Percentiles rank a stretch among this genome's conserved stretches.
Evolutionary conservation across 2,329 filamentous ascomycete genomes (phyloP).

Genomic region (Verticillium alfalfae): DNA sequence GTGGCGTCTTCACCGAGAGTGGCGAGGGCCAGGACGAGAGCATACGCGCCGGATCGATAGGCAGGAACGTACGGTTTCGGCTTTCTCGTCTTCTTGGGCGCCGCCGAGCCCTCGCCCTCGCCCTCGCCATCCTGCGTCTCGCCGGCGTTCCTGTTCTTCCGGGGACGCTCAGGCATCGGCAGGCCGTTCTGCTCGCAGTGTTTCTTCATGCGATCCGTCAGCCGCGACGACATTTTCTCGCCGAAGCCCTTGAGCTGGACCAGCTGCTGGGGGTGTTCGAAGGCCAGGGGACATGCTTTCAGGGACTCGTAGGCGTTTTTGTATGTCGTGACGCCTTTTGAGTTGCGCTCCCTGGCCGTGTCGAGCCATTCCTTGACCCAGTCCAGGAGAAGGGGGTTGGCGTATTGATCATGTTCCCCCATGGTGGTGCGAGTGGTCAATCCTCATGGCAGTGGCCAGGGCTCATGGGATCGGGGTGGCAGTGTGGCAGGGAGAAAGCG

Average conservation of each 20-base stretch:
- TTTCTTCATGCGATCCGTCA: conserved; percentile 55
- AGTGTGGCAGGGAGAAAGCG: neutral
- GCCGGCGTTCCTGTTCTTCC: conserved; percentile 22
- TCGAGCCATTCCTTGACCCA: conserved; percentile 80
- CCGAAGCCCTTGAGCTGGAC: conserved; percentile 71
- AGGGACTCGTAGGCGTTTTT: conserved; percentile 72
- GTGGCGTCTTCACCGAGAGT: conserved; percentile 49
- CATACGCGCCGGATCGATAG: conserved; percentile 70
- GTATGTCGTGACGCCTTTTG: conserved; percentile 67
- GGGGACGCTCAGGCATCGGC: conserved; percentile 58
- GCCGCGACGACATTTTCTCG: conserved; percentile 61
- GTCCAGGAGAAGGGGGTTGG: conserved; percentile 64
- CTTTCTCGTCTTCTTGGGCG: conserved; percentile 54
- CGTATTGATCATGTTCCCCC: conserved; percentile 38
- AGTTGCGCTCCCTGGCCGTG: conserved; percentile 60
- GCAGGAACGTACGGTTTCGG: conserved; percentile 66
- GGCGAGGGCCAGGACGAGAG: conserved; percentile 62
- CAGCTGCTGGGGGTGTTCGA: conserved; percentile 68
- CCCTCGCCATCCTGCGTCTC: conserved; percentile 26
- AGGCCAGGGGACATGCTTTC: conserved; percentile 65
- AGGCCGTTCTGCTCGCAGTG: conserved; percentile 63
- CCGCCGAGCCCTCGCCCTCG: conserved; percentile 23
- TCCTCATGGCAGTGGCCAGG: neutral
- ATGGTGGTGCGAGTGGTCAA: conserved; percentile 12
- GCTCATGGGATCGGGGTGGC: neutral